Evolutionary conservation across 352 stramenopile genomes (phyloP), one percentile per base, ranked within the genome.

Genomic region (Globisporangium radiosum): DNA sequence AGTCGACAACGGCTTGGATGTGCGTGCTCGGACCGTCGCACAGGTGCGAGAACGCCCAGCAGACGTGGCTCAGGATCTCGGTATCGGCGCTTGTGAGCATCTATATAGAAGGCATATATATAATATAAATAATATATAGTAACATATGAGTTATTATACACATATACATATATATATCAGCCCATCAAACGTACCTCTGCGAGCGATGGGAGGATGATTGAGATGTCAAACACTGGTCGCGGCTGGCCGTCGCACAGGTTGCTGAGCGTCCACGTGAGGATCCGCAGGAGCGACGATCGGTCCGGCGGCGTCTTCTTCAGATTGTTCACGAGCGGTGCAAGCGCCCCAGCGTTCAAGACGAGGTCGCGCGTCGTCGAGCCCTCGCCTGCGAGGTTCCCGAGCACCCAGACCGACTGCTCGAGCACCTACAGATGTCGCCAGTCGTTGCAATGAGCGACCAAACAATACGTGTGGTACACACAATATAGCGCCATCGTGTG

Each of bases 11-110:
- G 7, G 92, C 90, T 60, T 98, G 93, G 67, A 99, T 98, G 66
- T 99, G 94, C 19, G 92, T 97, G 53, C 88, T 96, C 4, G 95
- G 95, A 5, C 96, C 97, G 70, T 99, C 97, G 60, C 96, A 99
- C 52, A 99, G 71, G 75, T 99, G 96, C 59, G 88, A 98, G 49
- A 99, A 92, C 13, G 97, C 96, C 93, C 95, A 99, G 62, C 96
- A 99, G 10, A 98, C 85, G 51, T 96, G 87, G 55, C 84, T 94
- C 59, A 97, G 73, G 56, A 99, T 96, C 75, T 99, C 95, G 15
- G 92, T 92, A 73, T 99, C 96, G 6, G 89, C 87, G 56, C 87
- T 96, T 38, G 90, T 85, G 6, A 99, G 75, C 79, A 99, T 93
- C 72, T 93, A 36, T 19, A 5, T 51, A 8, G 7, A 54, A 17